These are phyloP conservation scores for Boletus subcaerulescens DNA, from an alignment of 768 basidiomycete species.

Conservation along the genomic window DNA sequence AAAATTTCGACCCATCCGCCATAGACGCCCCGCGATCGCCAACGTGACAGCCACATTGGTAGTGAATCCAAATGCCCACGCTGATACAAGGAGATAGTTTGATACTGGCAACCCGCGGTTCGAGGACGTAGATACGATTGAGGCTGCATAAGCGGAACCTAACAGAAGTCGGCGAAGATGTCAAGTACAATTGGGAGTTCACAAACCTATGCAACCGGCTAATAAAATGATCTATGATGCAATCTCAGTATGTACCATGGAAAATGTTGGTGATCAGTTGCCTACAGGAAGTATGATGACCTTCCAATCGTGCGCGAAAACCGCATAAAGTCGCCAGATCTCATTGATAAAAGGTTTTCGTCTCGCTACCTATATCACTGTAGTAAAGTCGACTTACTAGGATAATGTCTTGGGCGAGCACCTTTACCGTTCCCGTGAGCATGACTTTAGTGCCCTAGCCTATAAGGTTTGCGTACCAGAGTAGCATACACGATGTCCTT, in stretches of 20 bases:
- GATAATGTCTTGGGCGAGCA: background rate
- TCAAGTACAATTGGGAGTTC: background rate
- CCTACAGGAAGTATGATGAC: conserved; percentile 1
- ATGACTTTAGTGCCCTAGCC: background rate
- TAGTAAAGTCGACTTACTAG: background rate
- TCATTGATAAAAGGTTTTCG: background rate
- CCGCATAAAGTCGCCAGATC: conserved; percentile 3
- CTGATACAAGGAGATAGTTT: background rate
- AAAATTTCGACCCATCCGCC: background rate
- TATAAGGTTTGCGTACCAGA: background rate
- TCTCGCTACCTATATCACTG: background rate
- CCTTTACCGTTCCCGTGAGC: background rate
- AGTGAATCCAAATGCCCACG: background rate
- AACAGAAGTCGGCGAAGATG: background rate
- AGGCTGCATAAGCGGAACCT: background rate
- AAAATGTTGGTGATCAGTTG: background rate
- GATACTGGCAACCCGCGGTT: background rate
- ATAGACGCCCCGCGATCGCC: background rate
- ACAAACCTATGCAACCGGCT: background rate
- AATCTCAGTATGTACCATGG: background rate
- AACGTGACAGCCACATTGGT: background rate
- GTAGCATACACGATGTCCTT: background rate
- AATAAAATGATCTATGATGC: background rate
- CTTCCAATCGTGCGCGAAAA: conserved; percentile 1
- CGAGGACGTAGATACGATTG: background rate